A percentile compares a stretch with the other conserved stretches of the same genome.
Evolutionary conservation across 768 basidiomycete species (phyloP).

Genomic region (Mycena polygramma): DNA sequence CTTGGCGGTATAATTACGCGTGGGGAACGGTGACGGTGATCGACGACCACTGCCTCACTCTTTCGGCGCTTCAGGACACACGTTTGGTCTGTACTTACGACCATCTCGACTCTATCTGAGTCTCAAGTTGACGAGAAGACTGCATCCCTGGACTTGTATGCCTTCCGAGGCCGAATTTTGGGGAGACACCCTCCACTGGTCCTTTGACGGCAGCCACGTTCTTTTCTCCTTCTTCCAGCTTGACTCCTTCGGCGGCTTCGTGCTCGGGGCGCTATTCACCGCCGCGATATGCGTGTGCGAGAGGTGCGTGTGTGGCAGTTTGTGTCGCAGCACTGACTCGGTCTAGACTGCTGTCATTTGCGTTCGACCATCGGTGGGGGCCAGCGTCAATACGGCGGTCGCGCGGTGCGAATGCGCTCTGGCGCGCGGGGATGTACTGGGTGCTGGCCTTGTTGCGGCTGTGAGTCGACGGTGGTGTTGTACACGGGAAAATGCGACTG

Average conservation of each 20-base stretch:
- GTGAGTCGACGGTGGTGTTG: constrained; percentile 55
- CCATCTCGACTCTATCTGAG: too few species aligned
- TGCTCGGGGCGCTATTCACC: constrained; percentile 53
- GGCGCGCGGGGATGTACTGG: too few species aligned
- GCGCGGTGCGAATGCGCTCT: too few species aligned
- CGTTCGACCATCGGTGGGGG: too few species aligned
- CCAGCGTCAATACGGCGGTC: too few species aligned
- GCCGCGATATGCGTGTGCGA: constrained; percentile 65
- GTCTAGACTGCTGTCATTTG: constrained; percentile 54
- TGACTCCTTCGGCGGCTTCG: constrained; percentile 62
- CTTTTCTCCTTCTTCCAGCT: constrained; percentile 57
- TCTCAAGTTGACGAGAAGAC: too few species aligned
- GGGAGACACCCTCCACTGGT: constrained; percentile 54
- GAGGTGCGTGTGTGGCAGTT: constrained; percentile 56
- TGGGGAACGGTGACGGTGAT: too few species aligned
- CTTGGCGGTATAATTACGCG: too few species aligned
- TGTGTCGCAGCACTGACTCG: background rate
- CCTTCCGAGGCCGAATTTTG: background rate
- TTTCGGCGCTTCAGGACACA: too few species aligned
- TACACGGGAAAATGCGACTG: constrained; percentile 9
- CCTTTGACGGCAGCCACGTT: constrained; percentile 54
- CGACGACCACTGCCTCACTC: too few species aligned
- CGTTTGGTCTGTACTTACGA: too few species aligned
- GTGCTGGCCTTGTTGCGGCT: constrained; percentile 40
- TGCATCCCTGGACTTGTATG: background rate